Conservation (phyloP, 2,329 filamentous ascomycete species). For the Penicillium sp. region DNA sequence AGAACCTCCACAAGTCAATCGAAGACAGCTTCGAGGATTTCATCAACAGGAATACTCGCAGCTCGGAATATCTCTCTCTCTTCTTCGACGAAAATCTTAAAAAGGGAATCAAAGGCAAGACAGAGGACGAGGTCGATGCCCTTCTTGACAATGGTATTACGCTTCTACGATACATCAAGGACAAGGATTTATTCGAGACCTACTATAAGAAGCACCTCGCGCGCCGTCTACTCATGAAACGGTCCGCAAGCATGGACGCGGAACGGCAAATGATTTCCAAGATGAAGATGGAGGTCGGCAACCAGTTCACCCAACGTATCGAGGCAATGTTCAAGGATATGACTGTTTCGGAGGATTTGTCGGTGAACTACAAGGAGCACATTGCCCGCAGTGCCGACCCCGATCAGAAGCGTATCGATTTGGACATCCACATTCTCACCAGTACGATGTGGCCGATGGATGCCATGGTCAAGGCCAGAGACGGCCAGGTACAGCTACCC, state of each 20-base stretch:
- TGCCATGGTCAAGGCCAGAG: constrained; percentile 68
- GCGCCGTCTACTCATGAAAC: constrained; percentile 81
- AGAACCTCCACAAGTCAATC: constrained; percentile 77
- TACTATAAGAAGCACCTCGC: constrained; percentile 99
- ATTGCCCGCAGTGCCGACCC: constrained; percentile 61
- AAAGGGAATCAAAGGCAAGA: constrained; percentile 89
- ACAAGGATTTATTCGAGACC: constrained; percentile 92
- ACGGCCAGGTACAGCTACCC: constrained; percentile 48
- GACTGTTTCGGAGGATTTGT: constrained; percentile 82
- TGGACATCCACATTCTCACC: constrained; percentile 83
- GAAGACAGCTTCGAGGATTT: constrained; percentile 89
- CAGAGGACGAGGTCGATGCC: constrained; percentile 80
- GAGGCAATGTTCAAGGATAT: constrained; percentile 99
- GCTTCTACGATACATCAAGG: constrained; percentile 82
- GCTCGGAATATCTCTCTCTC: constrained; percentile 89
- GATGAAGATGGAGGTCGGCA: constrained; percentile 96
- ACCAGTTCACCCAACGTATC: constrained; percentile 88
- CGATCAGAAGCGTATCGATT: constrained; percentile 69
- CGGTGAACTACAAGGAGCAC: constrained; percentile 73
- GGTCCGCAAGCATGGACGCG: constrained; percentile 86
- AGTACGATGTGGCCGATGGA: constrained; percentile 96
- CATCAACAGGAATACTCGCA: constrained; percentile 85
- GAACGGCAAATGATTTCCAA: constrained; percentile 95
- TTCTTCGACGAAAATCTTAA: constrained; percentile 98
- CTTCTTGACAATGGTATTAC: constrained; percentile 88